Percentiles rank a stretch among this genome's conserved stretches.
phyloP scores from a whole-genome alignment of 306 rosid genomes.

The Trifolium repens region DNA sequence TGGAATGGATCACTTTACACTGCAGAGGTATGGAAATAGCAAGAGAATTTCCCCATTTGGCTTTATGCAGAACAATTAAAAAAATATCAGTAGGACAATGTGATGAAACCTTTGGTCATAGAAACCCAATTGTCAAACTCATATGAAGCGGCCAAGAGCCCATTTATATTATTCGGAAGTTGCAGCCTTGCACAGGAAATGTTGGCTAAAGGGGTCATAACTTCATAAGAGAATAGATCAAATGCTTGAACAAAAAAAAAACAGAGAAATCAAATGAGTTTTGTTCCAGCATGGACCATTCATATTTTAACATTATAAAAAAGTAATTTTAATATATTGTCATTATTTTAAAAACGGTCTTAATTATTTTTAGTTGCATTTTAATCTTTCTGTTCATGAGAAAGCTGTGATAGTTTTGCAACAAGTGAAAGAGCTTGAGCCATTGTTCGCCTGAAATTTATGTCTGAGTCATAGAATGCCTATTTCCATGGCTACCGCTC shows the following conservation, averaged over 20 bases:
- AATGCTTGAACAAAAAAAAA: background rate
- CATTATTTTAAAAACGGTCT: background rate
- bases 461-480: background rate
- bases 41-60: no score
- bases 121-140: background rate
- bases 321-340: background rate
- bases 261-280: background rate
- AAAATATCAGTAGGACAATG: background rate
- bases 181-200: background rate
- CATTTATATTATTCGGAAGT: background rate
- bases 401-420: background rate
- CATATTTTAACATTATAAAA: background rate
- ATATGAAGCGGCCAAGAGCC: background rate
- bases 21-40: no score
- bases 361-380: background rate
- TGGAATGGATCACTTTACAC: no score
- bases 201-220: background rate
- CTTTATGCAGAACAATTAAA: no score
- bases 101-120: background rate
- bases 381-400: background rate
- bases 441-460: background rate
- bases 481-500: background rate
- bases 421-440: constrained; percentile 1
- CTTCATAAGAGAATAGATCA: background rate
- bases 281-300: background rate